phyloP scores from a whole-genome alignment of 129 eudicot genomes.

The Flaveria brownii region DNA sequence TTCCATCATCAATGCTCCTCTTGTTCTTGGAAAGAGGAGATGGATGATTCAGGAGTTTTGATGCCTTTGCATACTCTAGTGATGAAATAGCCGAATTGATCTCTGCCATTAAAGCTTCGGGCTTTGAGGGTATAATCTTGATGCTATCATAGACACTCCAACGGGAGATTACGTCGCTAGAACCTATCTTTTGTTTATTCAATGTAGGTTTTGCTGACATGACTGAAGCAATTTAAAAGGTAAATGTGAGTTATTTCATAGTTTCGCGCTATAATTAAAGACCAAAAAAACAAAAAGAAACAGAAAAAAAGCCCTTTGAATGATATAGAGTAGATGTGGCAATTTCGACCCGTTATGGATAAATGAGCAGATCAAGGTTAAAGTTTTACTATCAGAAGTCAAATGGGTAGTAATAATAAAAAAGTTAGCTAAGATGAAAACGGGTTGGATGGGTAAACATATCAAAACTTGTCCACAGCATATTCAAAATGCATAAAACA shows the following conservation, averaged over 20 bases:
- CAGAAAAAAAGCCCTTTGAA: background rate
- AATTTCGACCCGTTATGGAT: background rate
- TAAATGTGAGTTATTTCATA: slow-evolving; percentile 22
- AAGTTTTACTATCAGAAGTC: background rate
- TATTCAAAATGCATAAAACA: background rate
- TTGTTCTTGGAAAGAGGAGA: slow-evolving; percentile 26
- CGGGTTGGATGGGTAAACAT: background rate
- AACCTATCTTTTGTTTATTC: slow-evolving; percentile 45
- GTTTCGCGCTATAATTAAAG: slow-evolving; percentile 10
- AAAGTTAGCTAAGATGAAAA: background rate
- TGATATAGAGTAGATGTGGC: background rate
- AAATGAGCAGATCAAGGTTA: background rate
- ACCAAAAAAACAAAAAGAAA: background rate
- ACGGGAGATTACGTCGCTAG: slow-evolving; percentile 32
- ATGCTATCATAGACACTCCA: slow-evolving; percentile 71
- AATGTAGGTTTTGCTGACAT: slow-evolving; percentile 6
- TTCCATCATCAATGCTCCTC: slow-evolving; percentile 30
- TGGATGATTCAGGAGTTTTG: slow-evolving; percentile 36
- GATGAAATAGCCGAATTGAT: slow-evolving; percentile 72
- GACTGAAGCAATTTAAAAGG: slow-evolving; percentile 9
- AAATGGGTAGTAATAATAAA: background rate
- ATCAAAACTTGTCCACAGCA: background rate
- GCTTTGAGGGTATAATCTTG: slow-evolving; percentile 43
- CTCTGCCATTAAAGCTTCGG: slow-evolving; percentile 77
- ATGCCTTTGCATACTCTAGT: slow-evolving; percentile 63